These are phyloP conservation scores for Carpinus viminea DNA, from an alignment of 306 rosid species.

Conservation along the genomic window DNA sequence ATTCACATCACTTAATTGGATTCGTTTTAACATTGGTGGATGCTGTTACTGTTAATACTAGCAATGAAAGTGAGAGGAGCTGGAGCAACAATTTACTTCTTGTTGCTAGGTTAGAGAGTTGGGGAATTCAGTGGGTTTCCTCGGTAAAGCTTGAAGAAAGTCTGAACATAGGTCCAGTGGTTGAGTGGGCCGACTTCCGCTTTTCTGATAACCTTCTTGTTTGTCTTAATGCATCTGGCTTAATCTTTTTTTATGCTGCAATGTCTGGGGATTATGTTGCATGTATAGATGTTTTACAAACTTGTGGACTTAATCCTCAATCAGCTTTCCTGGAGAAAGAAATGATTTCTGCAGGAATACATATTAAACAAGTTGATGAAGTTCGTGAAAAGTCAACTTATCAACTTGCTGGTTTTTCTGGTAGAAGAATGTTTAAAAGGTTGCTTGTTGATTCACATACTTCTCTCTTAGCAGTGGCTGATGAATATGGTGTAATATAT, in stretches of 20 bases:
- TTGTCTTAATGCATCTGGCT: constrained; percentile 74
- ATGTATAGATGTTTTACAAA: constrained; percentile 55
- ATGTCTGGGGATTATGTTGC: constrained; percentile 72
- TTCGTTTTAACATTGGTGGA: constrained; percentile 56
- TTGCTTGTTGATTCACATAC: constrained; percentile 74
- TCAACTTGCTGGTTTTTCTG: constrained; percentile 33
- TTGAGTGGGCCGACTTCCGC: constrained; percentile 74
- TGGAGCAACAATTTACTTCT: constrained; percentile 56
- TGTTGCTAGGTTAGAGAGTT: constrained; percentile 56
- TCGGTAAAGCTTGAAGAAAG: constrained; percentile 68
- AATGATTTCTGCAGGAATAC: constrained; percentile 26
- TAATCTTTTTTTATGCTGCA: constrained; percentile 64
- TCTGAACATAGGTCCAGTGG: constrained; percentile 36
- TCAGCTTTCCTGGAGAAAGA: constrained; percentile 38
- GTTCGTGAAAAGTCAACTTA: constrained; percentile 34
- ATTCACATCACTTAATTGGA: constrained; percentile 67
- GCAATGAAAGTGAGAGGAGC: constrained; percentile 43
- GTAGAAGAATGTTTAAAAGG: constrained; percentile 61
- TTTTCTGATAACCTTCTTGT: constrained; percentile 77
- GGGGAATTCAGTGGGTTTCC: constrained; percentile 82
- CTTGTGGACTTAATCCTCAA: constrained; percentile 48
- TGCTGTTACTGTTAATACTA: constrained; percentile 29
- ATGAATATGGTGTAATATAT: constrained; percentile 77
- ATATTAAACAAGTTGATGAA: constrained; percentile 37
- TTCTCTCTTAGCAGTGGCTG: constrained; percentile 73